phyloP scores from a whole-genome alignment of 495 filamentous ascomycete genomes.

The Xylaria castorea region DNA sequence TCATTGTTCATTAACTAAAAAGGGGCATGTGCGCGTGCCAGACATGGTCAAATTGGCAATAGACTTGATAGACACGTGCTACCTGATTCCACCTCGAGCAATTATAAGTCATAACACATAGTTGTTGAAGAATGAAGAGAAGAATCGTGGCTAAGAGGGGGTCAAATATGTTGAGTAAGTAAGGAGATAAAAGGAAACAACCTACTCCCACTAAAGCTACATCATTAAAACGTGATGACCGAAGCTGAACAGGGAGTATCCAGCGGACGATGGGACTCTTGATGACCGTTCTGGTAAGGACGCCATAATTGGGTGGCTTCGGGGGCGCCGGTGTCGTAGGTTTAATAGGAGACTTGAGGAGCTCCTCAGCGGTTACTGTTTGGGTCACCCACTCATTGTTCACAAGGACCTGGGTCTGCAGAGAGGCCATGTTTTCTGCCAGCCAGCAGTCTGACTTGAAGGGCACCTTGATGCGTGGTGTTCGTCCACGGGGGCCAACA shows the following conservation, averaged over 20 bases:
- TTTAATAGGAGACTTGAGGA: slow-evolving; percentile 31
- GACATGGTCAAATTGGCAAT: background rate
- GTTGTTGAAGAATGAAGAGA: background rate
- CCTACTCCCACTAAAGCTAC: slow-evolving; percentile 87
- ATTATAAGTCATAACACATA: background rate
- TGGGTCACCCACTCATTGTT: slow-evolving; percentile 66
- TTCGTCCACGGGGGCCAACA: background rate
- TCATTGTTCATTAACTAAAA: background rate
- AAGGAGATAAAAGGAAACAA: slow-evolving; percentile 28
- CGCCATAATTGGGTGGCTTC: slow-evolving; percentile 62
- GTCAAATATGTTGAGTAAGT: background rate
- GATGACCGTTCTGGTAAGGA: slow-evolving; percentile 79
- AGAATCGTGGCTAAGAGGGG: background rate
- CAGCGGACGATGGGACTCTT: slow-evolving; percentile 76
- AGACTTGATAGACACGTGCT: background rate
- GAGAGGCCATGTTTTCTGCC: slow-evolving; percentile 31
- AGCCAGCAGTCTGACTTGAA: background rate
- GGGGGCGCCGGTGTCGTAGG: slow-evolving; percentile 28
- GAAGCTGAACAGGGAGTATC: slow-evolving; percentile 80
- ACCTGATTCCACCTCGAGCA: background rate
- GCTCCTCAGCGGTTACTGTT: slow-evolving; percentile 37
- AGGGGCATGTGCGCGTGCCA: background rate
- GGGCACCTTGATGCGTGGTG: background rate
- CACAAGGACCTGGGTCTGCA: slow-evolving; percentile 61
- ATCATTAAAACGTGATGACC: slow-evolving; percentile 75